phyloP scores from a whole-genome alignment of 2,329 filamentous ascomycete species.

The Penicillium aurantiogriseum region DNA sequence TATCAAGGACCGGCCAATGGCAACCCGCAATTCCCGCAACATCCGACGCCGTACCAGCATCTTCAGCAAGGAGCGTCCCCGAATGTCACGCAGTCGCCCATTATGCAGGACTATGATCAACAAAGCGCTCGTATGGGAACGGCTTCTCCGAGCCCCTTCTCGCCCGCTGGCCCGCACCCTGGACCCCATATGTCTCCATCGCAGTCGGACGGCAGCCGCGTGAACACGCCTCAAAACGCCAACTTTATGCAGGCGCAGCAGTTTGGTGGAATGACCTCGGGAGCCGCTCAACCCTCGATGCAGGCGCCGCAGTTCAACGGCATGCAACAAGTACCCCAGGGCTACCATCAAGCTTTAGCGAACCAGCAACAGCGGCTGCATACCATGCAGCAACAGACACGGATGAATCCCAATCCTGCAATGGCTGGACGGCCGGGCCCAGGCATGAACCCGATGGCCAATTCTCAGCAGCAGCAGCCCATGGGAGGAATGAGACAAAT shows the following conservation, averaged over 20 bases:
- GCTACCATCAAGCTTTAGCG: conserved; percentile 60
- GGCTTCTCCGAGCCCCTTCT: conserved; percentile 88
- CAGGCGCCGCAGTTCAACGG: conserved; percentile 50
- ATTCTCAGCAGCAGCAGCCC: conserved; percentile 37
- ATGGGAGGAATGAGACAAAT: conserved; percentile 51
- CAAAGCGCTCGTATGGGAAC: conserved; percentile 80
- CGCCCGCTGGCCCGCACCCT: conserved; percentile 66
- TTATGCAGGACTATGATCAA: conserved; percentile 70
- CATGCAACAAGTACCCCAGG: conserved; percentile 44
- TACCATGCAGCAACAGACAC: conserved; percentile 78
- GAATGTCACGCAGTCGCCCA: conserved; percentile 88
- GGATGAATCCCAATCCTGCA: conserved; percentile 49
- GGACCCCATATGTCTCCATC: conserved; percentile 71
- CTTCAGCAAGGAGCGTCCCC: conserved; percentile 75
- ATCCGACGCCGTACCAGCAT: conserved; percentile 74
- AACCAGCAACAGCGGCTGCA: conserved; percentile 71
- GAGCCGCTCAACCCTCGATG: conserved; percentile 42
- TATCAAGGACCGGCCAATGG: conserved; percentile 66
- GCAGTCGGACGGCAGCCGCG: conserved; percentile 66
- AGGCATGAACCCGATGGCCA: conserved; percentile 41
- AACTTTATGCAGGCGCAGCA: conserved; percentile 61
- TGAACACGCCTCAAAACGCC: conserved; percentile 69
- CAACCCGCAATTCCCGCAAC: conserved; percentile 57
- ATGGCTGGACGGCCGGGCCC: conserved; percentile 36
- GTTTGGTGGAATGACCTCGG: conserved; percentile 42